These are phyloP conservation scores for Candida easanensis DNA, from an alignment of 805 yeast genomes.

Conservation along the genomic window DNA sequence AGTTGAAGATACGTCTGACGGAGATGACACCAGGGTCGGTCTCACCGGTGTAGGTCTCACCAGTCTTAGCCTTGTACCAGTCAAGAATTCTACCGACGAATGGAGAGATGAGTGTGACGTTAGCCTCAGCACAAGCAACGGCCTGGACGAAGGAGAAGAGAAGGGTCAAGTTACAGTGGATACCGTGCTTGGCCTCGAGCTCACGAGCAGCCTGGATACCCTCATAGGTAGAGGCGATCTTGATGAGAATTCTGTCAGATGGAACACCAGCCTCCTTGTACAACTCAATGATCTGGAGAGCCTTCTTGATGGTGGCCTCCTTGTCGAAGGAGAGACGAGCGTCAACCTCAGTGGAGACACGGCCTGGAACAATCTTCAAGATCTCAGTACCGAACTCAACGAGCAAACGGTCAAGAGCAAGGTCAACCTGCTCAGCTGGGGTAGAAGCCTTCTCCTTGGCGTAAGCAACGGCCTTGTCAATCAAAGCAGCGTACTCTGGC, in stretches of 20 bases:
- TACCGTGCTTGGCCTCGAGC: conserved; percentile 83
- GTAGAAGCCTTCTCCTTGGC: conserved; percentile 59
- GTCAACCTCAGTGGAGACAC: conserved; percentile 98
- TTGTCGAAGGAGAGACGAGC: conserved; percentile 97
- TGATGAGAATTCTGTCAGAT: conserved; percentile 90
- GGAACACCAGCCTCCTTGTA: conserved; percentile 82
- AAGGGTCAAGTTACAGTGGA: conserved; percentile 93
- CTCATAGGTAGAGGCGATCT: conserved; percentile 98
- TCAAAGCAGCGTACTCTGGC: conserved; percentile 81
- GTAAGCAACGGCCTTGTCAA: conserved; percentile 86
- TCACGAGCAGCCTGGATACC: conserved; percentile 99
- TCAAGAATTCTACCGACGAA: conserved; percentile 99
- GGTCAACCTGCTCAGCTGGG: conserved; percentile 61
- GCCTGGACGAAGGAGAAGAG: conserved; percentile 96
- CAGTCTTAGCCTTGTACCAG: conserved; percentile 95
- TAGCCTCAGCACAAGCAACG: conserved; percentile 98
- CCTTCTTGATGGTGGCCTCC: conserved; percentile 91
- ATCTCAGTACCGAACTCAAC: conserved; percentile 97
- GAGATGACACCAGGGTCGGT: conserved; percentile 96
- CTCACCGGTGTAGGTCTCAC: conserved; percentile 76
- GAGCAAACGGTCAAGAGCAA: conserved; percentile 87
- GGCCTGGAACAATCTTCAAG: conserved; percentile 93
- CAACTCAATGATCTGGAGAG: conserved; percentile 81
- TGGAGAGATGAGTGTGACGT: conserved; percentile 94
- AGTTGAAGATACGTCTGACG: conserved; percentile 87